Evolutionary conservation across 805 yeast species (phyloP).

Genomic region (Cyberlindnera bimundalis): DNA sequence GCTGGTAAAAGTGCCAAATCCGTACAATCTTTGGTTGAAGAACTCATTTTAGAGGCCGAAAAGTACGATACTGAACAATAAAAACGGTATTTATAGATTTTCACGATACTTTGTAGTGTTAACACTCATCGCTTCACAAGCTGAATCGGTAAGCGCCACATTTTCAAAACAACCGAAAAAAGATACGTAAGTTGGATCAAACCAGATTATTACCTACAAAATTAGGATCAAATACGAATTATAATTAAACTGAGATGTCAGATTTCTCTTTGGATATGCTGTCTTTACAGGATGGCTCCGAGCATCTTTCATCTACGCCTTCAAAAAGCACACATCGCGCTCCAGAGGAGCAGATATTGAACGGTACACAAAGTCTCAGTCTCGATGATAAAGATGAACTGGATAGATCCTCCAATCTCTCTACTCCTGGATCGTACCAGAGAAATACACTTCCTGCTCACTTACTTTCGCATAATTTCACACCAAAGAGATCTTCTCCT

Average conservation of each 20-base stretch:
- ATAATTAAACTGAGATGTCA: too few relatives aligned
- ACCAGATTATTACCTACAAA: too few relatives aligned
- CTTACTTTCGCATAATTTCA: slow-evolving; percentile 1
- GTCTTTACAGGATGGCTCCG: background rate
- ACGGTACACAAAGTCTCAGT: slow-evolving; percentile 9
- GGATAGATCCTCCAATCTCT: background rate
- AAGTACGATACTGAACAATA: slow-evolving; percentile 6
- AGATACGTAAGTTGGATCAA: too few relatives aligned
- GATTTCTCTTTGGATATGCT: slow-evolving; percentile 12
- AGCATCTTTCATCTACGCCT: background rate
- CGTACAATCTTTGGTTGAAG: slow-evolving; percentile 15
- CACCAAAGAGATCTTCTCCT: slow-evolving; percentile 11
- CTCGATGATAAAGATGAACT: slow-evolving; percentile 9
- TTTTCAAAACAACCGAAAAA: slow-evolving; percentile 12
- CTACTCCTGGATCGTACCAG: slow-evolving; percentile 3
- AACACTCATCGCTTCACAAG: too few relatives aligned
- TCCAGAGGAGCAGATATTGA: slow-evolving; percentile 3
- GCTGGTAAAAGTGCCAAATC: slow-evolving; percentile 49
- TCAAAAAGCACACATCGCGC: background rate
- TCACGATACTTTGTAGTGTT: too few relatives aligned
- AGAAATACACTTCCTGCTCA: background rate
- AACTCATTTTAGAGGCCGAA: slow-evolving; percentile 6
- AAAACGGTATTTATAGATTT: slow-evolving; percentile 1
- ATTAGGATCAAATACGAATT: too few relatives aligned
- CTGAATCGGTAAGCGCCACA: slow-evolving; percentile 9